phyloP scores from a whole-genome alignment of 306 rosid species.

The Herpetospermum pedunculosum region DNA sequence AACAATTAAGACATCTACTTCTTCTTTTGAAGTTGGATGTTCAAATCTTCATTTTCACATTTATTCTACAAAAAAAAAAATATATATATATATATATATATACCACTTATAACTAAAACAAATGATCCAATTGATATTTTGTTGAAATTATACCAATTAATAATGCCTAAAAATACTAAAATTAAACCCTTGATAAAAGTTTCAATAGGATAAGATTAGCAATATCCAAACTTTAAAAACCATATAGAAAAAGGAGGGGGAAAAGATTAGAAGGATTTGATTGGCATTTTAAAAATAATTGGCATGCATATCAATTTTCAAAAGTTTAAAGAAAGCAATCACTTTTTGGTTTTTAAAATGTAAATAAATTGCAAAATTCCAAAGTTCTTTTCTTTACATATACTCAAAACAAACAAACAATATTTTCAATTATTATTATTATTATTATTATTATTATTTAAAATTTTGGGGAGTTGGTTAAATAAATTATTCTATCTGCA shows the following conservation, averaged over 20 bases:
- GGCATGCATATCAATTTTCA: not conserved
- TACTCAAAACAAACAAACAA: slow-evolving; percentile 22
- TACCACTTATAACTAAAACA: not conserved
- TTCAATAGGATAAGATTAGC: not conserved
- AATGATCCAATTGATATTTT: not conserved
- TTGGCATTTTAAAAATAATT: not conserved
- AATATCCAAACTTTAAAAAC: not conserved
- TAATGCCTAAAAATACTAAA: not conserved
- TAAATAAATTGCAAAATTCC: not conserved
- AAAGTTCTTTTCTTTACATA: slow-evolving; percentile 34
- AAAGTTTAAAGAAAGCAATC: not conserved
- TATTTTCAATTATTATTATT: not conserved
- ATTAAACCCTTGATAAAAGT: not conserved
- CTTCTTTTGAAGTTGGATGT: no score
- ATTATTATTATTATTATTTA: no score
- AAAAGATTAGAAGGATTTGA: not conserved
- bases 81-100: no score
- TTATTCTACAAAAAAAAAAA: no score
- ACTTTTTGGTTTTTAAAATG: not conserved
- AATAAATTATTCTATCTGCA: no score
- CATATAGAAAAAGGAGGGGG: not conserved
- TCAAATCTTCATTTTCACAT: no score
- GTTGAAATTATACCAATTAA: not conserved
- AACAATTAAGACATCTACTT: no score
- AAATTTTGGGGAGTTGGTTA: not conserved